Evolutionary conservation across 768 basidiomycete genomes (phyloP), one percentile per base, ranked within the genome.

Genomic region (Boletus vinaceobasis): DNA sequence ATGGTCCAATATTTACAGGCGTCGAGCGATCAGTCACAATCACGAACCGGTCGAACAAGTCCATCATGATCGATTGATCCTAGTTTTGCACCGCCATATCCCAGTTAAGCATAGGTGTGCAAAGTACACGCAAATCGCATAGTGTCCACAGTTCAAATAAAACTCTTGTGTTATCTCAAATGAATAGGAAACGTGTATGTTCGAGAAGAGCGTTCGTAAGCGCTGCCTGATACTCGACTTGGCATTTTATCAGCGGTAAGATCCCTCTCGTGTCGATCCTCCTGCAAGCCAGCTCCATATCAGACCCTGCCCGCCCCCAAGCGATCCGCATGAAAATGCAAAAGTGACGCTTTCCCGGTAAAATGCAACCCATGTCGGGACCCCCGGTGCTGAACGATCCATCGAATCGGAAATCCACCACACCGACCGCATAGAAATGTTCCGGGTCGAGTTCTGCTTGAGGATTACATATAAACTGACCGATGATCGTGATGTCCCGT

Each of bases 401-500:
- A 4, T 35, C 39, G 26, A 59, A 39, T 10, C 37, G 26, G 19
- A 58, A 58, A n/a, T 58, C 56, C 7, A 59, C 46, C 7, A 59
- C 47, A 1, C 58, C 57, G 6, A 59, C 26, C 19, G 37, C 56
- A 14, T 53, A 26, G 1, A 29, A n/a, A 29, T 59, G 42, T 1
- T 35, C 15, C 27, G 1, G 42, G 23, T 48, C 23, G 42, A 44
- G 46, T 32, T 43, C 44, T 3, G 23, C 19, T 21, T 50, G 23
- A 27, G 49, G n/a, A 14, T 1, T 11, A 2, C 17, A 17, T 7
- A 1, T 6, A 10, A 58, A 33, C 15, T 2, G 48, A 21, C 57
- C 49, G 11, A 8, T 8, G 7, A 58, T 36, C 27, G 14, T 52
- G 27, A 48, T 5, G 17, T 48, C 35, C 17, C 5, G 26, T 27